Base-by-base conservation (phyloP, 2,329 filamentous ascomycete species). In the Pseudogymnoascus verrucosus region DNA sequence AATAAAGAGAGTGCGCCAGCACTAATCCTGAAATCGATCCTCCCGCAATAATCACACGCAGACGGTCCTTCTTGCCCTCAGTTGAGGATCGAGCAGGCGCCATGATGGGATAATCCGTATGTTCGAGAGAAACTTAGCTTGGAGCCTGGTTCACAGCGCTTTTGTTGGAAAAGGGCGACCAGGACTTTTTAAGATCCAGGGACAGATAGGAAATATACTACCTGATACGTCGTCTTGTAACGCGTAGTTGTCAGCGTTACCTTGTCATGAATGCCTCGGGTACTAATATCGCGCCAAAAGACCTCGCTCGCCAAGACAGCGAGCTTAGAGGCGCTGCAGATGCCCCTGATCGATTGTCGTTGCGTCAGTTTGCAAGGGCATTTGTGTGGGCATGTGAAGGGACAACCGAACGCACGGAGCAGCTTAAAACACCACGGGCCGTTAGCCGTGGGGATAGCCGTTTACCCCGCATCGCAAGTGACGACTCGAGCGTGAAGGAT, bases 21-120 rank as follows among this genome's bases (percentile, higher is more conserved):
- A 77, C 73, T 0, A 82, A 69, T 5, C 82, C 82, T 2, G 77
- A 74, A n/a, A 83, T 71, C 54, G 78, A 76, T 5, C 79, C 81
- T 16, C 81, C 81, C 1, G 74, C 78, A 40, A 84, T 82, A 62
- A 82, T 70, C 23, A 81, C 74, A 36, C 63, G 66, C 37, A 68
- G 67, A 5, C 64, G 37, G 8, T 57, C 28, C 8, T 40, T 59
- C 26, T 51, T 59, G 19, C 28, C 51, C n/a, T 19, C 51, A 12
- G 28, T 57, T 11, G 51, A 31, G 51, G 51, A 31, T 57, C 8
- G 19, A 57, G 28, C 26, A 34, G 51, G 51, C n/a, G 51, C 51
- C 51, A 57, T 57, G 28, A 19, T 34, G n/a, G n/a, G 51, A 19
- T 19, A 34, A 14, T 57, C 34, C 51, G 28, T 34, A 34, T 57